Conservation (phyloP, 148 eudicot genomes). For the Fagopyrum tataricum region DNA sequence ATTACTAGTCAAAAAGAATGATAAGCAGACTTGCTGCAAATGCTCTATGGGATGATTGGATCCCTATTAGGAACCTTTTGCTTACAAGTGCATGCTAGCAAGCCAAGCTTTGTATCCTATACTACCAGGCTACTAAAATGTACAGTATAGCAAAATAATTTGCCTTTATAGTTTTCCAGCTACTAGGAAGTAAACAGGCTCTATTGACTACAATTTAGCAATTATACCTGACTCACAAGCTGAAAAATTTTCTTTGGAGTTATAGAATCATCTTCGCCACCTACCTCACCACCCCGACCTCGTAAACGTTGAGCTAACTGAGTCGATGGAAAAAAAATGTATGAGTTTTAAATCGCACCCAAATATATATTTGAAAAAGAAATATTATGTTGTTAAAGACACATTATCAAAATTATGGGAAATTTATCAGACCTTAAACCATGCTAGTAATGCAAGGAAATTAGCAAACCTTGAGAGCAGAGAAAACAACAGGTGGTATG, state of each 20-base stretch:
- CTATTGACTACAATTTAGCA: not conserved
- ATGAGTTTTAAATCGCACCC: not conserved
- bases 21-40: not conserved
- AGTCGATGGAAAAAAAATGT: not conserved
- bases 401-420: not conserved
- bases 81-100: not conserved
- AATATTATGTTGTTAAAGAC: not conserved
- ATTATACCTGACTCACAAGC: slow-evolving; percentile 68
- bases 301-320: slow-evolving; percentile 80
- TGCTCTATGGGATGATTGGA: not conserved
- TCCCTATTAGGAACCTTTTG: not conserved
- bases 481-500: slow-evolving; percentile 80
- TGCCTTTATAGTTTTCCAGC: not conserved
- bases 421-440: not conserved
- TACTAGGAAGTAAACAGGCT: slow-evolving; percentile 2
- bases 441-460: not conserved
- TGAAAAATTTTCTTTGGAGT: slow-evolving; percentile 90
- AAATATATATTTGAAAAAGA: not conserved
- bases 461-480: slow-evolving; percentile 76
- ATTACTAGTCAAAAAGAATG: not conserved
- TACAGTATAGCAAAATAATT: not conserved
- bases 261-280: slow-evolving; percentile 74
- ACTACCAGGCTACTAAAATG: not conserved
- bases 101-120: not conserved
- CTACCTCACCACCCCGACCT: slow-evolving; percentile 79